Evolutionary conservation across 164 flowering plant species (phyloP), one percentile per base, ranked within the genome.

Genomic region (Magnolia changhungtana): DNA sequence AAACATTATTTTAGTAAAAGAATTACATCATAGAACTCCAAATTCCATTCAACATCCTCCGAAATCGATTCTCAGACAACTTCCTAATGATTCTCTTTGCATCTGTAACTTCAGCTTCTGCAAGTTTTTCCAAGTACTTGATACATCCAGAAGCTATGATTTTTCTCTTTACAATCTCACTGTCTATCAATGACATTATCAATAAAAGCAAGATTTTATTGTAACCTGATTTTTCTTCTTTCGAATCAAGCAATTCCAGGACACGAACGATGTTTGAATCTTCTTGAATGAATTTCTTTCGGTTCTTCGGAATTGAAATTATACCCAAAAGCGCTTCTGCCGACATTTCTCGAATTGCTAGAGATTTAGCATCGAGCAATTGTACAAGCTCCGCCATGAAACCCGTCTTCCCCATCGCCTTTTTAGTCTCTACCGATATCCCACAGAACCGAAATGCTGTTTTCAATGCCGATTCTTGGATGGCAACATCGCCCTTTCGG

Each of bases 351-450:
- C 92, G 80, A 27, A 89, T 81, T 20, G 91, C 92, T 63, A 77
- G 82, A 5, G 96, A 90, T 73, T 90, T 96, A 3, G 97, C 86
- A 37, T 85, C 86, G 27, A 96, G 89, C 50, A 94, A 83, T 71
- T 80, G 87, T 19, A 90, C 83, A 19, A 94, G 81, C 77, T 90
- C 98, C 6, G 90, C 81, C 88, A 96, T 89, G 78, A 92, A 91
- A 10, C 94, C 95, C 4, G 84, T 82, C 10, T 92, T 96, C 0
- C 99, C 99, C 93, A 92, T 84, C 27, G 86, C 81, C 76, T 88
- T 92, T 78, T 81, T 91, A 0, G 88, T 83, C 59, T 90, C 97
- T 50, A 90, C 97, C 4, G 98, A 90, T 1, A 84, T 79, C 27
- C 80, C 78, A 74, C 86, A 86, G 1, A 96, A 86, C 80, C 85